Evolutionary conservation across 345 rosid species (phyloP), one percentile per base, ranked within the genome.

Genomic region (Eucalyptus lansdowneana): DNA sequence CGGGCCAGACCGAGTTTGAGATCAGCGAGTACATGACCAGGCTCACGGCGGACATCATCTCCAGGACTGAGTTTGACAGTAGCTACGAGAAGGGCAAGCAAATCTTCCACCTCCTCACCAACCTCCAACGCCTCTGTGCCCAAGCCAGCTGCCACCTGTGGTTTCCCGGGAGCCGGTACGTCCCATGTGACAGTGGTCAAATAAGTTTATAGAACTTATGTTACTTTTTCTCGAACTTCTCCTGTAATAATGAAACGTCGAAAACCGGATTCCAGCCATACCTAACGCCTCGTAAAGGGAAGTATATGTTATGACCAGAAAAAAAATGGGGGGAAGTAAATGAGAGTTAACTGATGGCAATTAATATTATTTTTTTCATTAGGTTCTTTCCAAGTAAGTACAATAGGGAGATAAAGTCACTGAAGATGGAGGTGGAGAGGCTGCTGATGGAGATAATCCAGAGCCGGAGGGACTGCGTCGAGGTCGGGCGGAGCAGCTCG

Each of bases 321-420:
- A 53, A 53, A 53, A 53, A 53, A 53, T 19, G 24, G 24, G 58
- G 24, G 58, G 58, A 53, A 53, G 80, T 11, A 19, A 19, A 6
- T 21, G 83, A 37, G 45, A 72, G 83, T 37, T 72, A 37, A 37
- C 27, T 37, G 42, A 37, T 37, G 27, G 47, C 44, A 62, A 34
- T 72, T 87, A 12, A 8, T 12, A 9, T 47, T 19, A 3, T 19
- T 53, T 37, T 25, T n/a, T 88, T 5, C 50, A 54, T 7, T 94
- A 98, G 99, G 92, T 98, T 97, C 88, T 92, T 96, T 19, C 99
- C 99, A 1, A 97, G 96, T 87, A 96, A 95, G 90, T 98, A 97
- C 92, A 98, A 98, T 89, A 94, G 97, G 91, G 94, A 96, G 86
- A 98, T 97, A 91, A 98, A 95, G 90, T 93, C 99, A 34, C 49